Conservation (phyloP, 1,139 yeast species). For the Protomyces gravidus region DNA sequence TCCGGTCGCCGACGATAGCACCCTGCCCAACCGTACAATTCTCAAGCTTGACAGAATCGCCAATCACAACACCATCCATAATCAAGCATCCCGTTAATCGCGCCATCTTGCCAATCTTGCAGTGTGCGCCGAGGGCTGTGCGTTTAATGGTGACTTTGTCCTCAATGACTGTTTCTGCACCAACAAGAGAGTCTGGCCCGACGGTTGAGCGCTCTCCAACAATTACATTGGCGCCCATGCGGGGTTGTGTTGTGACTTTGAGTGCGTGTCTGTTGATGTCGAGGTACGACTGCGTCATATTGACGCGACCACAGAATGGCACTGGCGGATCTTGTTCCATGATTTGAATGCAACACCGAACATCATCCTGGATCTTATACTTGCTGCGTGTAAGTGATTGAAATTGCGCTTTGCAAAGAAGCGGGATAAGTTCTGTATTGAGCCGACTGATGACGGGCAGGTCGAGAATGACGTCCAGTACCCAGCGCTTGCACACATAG, state of each 20-base stretch:
- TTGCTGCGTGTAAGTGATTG: conserved; percentile 27
- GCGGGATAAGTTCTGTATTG: conserved; percentile 30
- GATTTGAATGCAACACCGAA: conserved; percentile 4
- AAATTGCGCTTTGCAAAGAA: conserved; percentile 30
- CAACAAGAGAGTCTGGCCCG: conserved; percentile 81
- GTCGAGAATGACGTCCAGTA: conserved; percentile 26
- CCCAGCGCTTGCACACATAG: conserved; percentile 53
- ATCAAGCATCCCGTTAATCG: conserved; percentile 82
- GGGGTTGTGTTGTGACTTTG: conserved; percentile 12
- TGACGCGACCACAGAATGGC: conserved; percentile 29
- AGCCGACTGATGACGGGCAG: conserved; percentile 26
- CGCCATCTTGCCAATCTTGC: conserved; percentile 78
- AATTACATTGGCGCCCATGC: conserved; percentile 9
- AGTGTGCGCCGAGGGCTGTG: conserved; percentile 72
- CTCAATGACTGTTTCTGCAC: conserved; percentile 55
- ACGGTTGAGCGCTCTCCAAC: conserved; percentile 61
- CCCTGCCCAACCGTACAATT: conserved; percentile 79
- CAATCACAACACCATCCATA: conserved; percentile 64
- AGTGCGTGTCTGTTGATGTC: conserved; percentile 29
- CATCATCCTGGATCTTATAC: not conserved
- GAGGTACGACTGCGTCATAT: conserved; percentile 25
- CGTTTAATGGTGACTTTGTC: conserved; percentile 82
- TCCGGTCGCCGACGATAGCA: conserved; percentile 49
- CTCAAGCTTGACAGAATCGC: conserved; percentile 65
- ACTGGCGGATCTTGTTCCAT: conserved; percentile 3